Conservation (phyloP, 1,284 basidiomycete species). For the Porogramme epimiltina region DNA sequence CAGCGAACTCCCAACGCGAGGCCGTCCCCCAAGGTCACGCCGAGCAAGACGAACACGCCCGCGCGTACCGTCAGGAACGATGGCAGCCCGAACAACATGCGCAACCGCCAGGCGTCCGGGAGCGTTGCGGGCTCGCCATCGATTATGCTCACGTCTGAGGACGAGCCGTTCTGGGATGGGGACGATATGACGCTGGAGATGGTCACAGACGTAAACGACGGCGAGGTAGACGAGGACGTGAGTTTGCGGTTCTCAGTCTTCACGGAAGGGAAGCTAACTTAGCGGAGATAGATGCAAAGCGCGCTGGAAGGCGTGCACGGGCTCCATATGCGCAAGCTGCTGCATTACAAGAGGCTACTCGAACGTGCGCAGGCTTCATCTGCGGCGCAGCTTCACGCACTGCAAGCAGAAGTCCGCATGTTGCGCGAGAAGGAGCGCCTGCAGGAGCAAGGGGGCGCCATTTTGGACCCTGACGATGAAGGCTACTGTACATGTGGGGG, state of each 20-base stretch:
- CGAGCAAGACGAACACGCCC: conserved; percentile 18
- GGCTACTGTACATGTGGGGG: conserved; percentile 63
- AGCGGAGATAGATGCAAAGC: conserved; percentile 49
- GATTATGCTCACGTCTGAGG: conserved; percentile 20
- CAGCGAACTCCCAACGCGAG: conserved; percentile 21
- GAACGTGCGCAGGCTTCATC: conserved; percentile 75
- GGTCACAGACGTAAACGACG: conserved; percentile 68
- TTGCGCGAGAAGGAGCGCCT: conserved; percentile 45
- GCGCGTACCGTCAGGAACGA: conserved; percentile 15
- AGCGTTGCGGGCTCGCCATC: conserved; percentile 16
- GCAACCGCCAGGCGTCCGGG: conserved; percentile 16
- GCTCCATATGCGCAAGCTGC: conserved; percentile 63
- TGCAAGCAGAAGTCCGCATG: conserved; percentile 72
- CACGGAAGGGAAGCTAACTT: background rate
- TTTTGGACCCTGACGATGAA: conserved; percentile 31
- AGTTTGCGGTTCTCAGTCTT: conserved; percentile 15
- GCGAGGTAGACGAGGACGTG: conserved; percentile 70
- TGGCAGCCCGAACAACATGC: conserved; percentile 12
- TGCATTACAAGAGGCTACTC: conserved; percentile 74
- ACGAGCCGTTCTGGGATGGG: conserved; percentile 37
- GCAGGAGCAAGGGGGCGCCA: conserved; percentile 21
- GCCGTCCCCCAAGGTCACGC: conserved; percentile 22
- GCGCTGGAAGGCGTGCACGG: conserved; percentile 56
- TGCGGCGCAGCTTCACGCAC: conserved; percentile 76
- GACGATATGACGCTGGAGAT: conserved; percentile 60